These are phyloP conservation scores for Pichia sp. DNA, from an alignment of 1,139 yeast genomes.

Conservation along the genomic window DNA sequence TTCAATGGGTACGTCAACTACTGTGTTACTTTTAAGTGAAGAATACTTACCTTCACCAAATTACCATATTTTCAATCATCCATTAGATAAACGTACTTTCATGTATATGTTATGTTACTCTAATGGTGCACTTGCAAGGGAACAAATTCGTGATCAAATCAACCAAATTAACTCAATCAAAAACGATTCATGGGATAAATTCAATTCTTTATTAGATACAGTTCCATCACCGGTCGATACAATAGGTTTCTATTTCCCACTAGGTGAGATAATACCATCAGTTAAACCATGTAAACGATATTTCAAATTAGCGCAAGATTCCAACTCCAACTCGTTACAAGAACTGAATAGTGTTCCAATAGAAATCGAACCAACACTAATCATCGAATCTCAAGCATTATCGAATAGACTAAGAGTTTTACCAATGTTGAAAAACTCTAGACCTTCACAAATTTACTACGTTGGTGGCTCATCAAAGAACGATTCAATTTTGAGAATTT, in stretches of 20 bases:
- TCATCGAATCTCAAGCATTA: slow-evolving; percentile 80
- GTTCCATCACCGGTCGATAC: neutral
- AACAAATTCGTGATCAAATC: slow-evolving; percentile 57
- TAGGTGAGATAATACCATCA: slow-evolving; percentile 85
- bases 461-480: slow-evolving; percentile 89
- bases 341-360: slow-evolving; percentile 27
- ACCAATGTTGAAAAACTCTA: slow-evolving; percentile 44
- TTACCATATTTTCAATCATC: slow-evolving; percentile 82
- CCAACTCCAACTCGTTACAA: slow-evolving; percentile 25
- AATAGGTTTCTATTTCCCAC: slow-evolving; percentile 78
- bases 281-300: slow-evolving; percentile 53
- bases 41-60: slow-evolving; percentile 71
- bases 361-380: slow-evolving; percentile 66
- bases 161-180: slow-evolving; percentile 45
- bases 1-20: slow-evolving; percentile 85
- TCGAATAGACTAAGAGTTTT: slow-evolving; percentile 76
- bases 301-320: slow-evolving; percentile 36
- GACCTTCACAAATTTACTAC: slow-evolving; percentile 67
- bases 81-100: slow-evolving; percentile 39
- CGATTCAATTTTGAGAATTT: slow-evolving; percentile 54
- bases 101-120: slow-evolving; percentile 97
- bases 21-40: slow-evolving; percentile 74
- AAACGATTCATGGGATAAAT: slow-evolving; percentile 49
- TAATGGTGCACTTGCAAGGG: slow-evolving; percentile 85
- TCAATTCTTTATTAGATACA: slow-evolving; percentile 47